A percentile compares a stretch with the other conserved stretches of the same genome.
Evolutionary conservation across 2,329 filamentous ascomycete species (phyloP).

Genomic region (Cordyceps cicadae): DNA sequence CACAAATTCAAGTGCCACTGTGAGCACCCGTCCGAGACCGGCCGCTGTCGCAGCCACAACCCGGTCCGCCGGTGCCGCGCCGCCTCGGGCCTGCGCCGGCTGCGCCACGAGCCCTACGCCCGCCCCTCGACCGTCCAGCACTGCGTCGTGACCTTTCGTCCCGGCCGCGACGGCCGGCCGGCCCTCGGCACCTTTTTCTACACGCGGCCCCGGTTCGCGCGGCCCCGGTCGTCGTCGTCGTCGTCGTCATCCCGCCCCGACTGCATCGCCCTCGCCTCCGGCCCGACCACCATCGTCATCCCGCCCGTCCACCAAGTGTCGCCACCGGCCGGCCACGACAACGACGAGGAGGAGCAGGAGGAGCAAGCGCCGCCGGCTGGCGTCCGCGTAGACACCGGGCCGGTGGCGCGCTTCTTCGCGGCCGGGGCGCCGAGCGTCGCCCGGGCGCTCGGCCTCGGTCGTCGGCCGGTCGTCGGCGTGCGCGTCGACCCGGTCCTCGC

Average conservation of each 20-base stretch:
- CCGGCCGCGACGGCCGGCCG: conserved; percentile 2
- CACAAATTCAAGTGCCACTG: not conserved
- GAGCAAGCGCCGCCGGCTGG: not conserved
- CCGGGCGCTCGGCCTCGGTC: not conserved
- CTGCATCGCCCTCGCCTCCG: not conserved
- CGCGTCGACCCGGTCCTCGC: conserved; percentile 6
- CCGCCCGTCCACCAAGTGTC: conserved; percentile 4
- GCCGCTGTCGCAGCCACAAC: not conserved
- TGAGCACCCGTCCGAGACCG: not conserved
- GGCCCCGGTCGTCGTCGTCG: not conserved
- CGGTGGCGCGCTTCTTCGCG: conserved; percentile 6
- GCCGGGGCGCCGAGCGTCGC: conserved; percentile 1
- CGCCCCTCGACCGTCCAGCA: conserved; percentile 1
- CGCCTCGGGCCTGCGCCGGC: not conserved
- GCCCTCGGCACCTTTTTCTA: conserved; percentile 4
- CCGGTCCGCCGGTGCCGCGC: conserved; percentile 6
- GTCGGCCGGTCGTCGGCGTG: not conserved
- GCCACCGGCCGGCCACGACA: not conserved
- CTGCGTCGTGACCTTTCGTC: conserved; percentile 4
- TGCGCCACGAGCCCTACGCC: not conserved
- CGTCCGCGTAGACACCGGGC: not conserved
- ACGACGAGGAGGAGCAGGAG: no score
- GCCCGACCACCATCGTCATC: not conserved
- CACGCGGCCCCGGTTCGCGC: not conserved
- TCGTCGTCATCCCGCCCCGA: not conserved